Evolutionary conservation across 495 filamentous ascomycete genomes (phyloP).

Genomic region (Bryoglossum gracile): DNA sequence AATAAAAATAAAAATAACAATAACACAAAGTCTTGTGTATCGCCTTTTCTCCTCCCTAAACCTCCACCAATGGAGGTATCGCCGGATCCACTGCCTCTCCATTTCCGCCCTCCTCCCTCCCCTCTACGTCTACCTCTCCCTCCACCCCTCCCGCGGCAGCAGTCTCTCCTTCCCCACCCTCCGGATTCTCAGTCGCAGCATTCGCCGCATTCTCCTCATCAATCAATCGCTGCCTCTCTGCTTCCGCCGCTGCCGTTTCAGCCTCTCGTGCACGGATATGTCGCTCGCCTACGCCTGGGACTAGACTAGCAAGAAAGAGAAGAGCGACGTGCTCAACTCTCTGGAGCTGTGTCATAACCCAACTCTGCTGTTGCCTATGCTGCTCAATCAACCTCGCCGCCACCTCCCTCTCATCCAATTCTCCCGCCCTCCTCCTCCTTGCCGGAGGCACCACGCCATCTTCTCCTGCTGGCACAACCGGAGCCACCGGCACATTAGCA

Average conservation of each 20-base stretch:
- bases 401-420: conserved; percentile 43
- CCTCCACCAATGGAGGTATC: conserved; percentile 8
- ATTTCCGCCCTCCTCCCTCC: neutral
- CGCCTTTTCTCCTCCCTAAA: conserved; percentile 1
- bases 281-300: conserved; percentile 77
- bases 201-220: conserved; percentile 14
- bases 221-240: conserved; percentile 21
- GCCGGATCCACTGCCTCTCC: neutral
- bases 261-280: conserved; percentile 47
- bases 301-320: conserved; percentile 76
- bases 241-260: conserved; percentile 22
- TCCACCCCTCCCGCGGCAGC: neutral
- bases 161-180: neutral
- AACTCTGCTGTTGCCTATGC: conserved; percentile 37
- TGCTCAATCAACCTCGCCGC: conserved; percentile 49
- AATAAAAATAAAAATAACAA: no score
- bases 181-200: conserved; percentile 1
- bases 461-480: neutral
- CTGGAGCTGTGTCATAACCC: conserved; percentile 51
- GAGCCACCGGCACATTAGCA: conserved; percentile 1
- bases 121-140: neutral
- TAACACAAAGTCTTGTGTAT: no score
- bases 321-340: conserved; percentile 67
- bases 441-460: neutral
- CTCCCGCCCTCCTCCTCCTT: conserved; percentile 10